A percentile compares a stretch with the other conserved stretches of the same genome.
Evolutionary conservation across 495 filamentous ascomycete genomes (phyloP).

Genomic region (Tuber brumale): DNA sequence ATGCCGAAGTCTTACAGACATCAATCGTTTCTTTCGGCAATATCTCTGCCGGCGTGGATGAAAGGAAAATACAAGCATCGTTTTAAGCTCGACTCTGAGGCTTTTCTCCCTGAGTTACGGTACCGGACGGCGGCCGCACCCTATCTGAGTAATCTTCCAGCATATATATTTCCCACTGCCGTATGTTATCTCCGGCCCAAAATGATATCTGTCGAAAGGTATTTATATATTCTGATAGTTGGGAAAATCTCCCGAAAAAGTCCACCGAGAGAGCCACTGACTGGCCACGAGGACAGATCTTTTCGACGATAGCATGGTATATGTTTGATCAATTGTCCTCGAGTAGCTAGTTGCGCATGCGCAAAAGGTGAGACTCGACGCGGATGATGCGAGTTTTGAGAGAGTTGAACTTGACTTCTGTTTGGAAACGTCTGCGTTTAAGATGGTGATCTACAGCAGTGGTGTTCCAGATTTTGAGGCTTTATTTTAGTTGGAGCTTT

Average conservation of each 20-base stretch:
- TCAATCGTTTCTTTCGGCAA: neutral
- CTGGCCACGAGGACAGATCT: neutral
- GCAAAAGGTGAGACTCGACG: neutral
- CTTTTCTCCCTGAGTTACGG: neutral
- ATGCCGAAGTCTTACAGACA: neutral
- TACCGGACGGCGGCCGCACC: neutral
- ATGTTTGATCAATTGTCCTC: neutral
- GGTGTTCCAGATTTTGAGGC: constrained; percentile 36
- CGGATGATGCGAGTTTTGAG: neutral
- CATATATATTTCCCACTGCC: neutral
- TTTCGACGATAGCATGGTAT: neutral
- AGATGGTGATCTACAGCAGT: constrained; percentile 39
- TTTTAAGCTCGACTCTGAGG: neutral
- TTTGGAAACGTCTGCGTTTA: constrained; percentile 26
- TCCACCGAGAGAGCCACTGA: neutral
- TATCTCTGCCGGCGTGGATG: neutral
- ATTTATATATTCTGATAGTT: constrained; percentile 1
- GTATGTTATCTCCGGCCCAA: neutral
- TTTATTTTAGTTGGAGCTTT: constrained; percentile 39
- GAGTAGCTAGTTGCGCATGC: neutral
- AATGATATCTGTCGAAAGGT: neutral
- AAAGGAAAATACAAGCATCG: neutral
- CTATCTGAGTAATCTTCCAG: neutral
- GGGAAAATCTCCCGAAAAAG: neutral
- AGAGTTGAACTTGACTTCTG: neutral